Evolutionary conservation across 495 filamentous ascomycete genomes (phyloP).

Genomic region (Penicillium longicatenatum): DNA sequence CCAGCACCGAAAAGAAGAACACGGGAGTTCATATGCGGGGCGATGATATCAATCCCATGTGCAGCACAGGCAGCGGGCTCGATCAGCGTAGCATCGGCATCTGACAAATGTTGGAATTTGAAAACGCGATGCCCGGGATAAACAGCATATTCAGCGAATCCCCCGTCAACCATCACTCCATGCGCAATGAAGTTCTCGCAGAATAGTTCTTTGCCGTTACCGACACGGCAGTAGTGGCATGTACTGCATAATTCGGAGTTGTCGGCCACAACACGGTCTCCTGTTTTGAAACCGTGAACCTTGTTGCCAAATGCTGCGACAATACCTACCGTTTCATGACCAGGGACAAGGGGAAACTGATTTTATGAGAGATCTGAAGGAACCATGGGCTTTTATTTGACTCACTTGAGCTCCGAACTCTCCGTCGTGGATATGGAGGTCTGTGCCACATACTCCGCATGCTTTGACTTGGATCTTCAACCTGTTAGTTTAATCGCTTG

Average conservation of each 20-base stretch:
- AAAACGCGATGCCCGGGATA: constrained; percentile 64
- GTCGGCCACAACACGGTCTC: constrained; percentile 63
- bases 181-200: constrained; percentile 72
- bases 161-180: constrained; percentile 65
- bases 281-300: constrained; percentile 64
- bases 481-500: not conserved
- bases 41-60: constrained; percentile 73
- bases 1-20: constrained; percentile 69
- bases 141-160: constrained; percentile 69
- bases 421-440: constrained; percentile 66
- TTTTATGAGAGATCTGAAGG: not conserved
- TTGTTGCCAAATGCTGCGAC: constrained; percentile 56
- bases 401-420: constrained; percentile 62
- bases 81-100: constrained; percentile 71
- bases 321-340: constrained; percentile 53
- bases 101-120: constrained; percentile 68
- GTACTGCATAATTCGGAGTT: constrained; percentile 65
- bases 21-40: constrained; percentile 65
- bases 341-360: constrained; percentile 60
- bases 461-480: constrained; percentile 57
- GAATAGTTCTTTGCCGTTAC: constrained; percentile 65
- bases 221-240: constrained; percentile 75
- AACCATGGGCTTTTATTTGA: not conserved
- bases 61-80: constrained; percentile 73
- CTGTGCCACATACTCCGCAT: constrained; percentile 70